Base-by-base conservation (phyloP, 805 yeast genomes). In the Candida michaelii region DNA sequence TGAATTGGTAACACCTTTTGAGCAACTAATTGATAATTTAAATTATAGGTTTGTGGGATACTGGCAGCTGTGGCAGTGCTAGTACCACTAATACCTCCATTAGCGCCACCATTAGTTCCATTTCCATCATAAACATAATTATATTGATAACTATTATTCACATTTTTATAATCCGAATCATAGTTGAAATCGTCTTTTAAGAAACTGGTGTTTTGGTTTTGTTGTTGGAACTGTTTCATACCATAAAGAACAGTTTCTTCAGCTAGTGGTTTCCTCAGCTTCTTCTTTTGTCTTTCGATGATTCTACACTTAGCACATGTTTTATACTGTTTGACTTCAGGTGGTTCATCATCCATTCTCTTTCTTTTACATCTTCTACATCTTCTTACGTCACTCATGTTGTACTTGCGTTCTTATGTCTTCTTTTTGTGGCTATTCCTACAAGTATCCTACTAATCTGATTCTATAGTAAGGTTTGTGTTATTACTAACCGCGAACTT, bases 311-410 rank as follows among this genome's bases (percentile, higher is more conserved):
- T 76, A 53, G 77, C 79, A 59, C 82, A 77, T 3, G 82, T 77
- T 47, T 76, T 77, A 55, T 76, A 77, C 53, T 74, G 79, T 50
- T 71, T 65, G 30, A 77, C 80, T 47, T 76, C 80, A 1, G 78
- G 75, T 17, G 77, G 77, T 57, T 77, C 82, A 46, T 76, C 76
- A 46, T 71, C 74, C 49, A 74, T 67, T 60, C 82, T 67, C 68
- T 74, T 72, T 39, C 80, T 60, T 53, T 77, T 77, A 61, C 82
- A 77, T 52, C 82, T 74, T 55, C 82, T 79, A 53, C 82, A 77
- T 48, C 66, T 57, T 58, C 65, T 61, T 12, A 57, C 55, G 29
- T 59, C 63, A 37, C 41, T 42, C 45, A 42, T 42, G 12, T 39
- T 39, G 32, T 3, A 8, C 8, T 21, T 21, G 23, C 8, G 23